Evolutionary conservation across 352 stramenopile genomes (phyloP).

Genomic region (Phytopythium boreale): DNA sequence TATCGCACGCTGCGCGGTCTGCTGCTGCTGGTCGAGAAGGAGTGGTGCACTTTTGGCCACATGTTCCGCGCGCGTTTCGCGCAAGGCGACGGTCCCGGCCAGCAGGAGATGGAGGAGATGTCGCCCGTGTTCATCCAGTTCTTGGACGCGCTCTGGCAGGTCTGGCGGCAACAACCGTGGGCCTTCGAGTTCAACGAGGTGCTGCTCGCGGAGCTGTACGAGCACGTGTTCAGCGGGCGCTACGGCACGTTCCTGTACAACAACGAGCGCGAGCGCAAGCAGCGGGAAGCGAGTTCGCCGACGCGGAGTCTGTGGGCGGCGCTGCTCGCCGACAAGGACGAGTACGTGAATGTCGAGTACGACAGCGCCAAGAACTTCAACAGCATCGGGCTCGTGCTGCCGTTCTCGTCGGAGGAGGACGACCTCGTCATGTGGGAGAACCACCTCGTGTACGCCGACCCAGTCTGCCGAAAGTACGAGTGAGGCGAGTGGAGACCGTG

Average conservation of each 20-base stretch:
- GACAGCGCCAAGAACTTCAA: slow-evolving; percentile 84
- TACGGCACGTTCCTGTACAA: slow-evolving; percentile 99
- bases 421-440: slow-evolving; percentile 82
- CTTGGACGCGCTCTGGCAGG: slow-evolving; percentile 97
- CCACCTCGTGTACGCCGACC: slow-evolving; percentile 77
- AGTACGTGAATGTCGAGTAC: slow-evolving; percentile 83
- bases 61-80: slow-evolving; percentile 96
- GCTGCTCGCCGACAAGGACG: slow-evolving; percentile 56
- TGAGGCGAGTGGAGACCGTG: slow-evolving; percentile 15
- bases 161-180: slow-evolving; percentile 95
- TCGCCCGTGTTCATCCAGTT: slow-evolving; percentile 99
- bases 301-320: slow-evolving; percentile 75
- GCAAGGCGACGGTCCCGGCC: slow-evolving; percentile 92
- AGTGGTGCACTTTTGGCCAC: slow-evolving; percentile 99
- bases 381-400: slow-evolving; percentile 74
- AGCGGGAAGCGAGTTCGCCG: slow-evolving; percentile 52
- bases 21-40: slow-evolving; percentile 96
- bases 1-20: slow-evolving; percentile 97
- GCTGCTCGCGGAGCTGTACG: slow-evolving; percentile 91
- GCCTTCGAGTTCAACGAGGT: slow-evolving; percentile 98
- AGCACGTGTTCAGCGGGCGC: slow-evolving; percentile 95
- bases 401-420: slow-evolving; percentile 81
- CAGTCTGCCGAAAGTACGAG: slow-evolving; percentile 84
- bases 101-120: slow-evolving; percentile 95
- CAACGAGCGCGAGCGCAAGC: slow-evolving; percentile 84